phyloP scores from a whole-genome alignment of 768 basidiomycete species.

The Tephrocybe rancida region DNA sequence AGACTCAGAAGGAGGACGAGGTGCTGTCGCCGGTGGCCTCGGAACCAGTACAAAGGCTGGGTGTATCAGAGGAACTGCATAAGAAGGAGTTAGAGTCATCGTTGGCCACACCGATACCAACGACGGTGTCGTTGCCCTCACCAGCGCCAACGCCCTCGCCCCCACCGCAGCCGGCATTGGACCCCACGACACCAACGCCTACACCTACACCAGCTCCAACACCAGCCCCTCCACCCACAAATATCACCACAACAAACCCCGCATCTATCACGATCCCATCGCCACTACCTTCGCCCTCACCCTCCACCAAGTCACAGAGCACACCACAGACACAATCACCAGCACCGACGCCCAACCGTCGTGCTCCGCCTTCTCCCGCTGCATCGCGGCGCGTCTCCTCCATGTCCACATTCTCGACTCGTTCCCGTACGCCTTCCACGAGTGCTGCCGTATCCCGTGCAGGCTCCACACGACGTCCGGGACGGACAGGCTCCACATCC shows the following conservation, averaged over 20 bases:
- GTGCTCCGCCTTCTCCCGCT: slow-evolving; percentile 16
- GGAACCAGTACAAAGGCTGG: background rate
- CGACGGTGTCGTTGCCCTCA: too few species aligned
- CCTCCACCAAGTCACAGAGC: too few species aligned
- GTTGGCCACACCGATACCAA: too few species aligned
- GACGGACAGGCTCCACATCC: background rate
- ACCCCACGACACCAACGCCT: slow-evolving; percentile 15
- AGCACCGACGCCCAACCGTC: slow-evolving; percentile 24
- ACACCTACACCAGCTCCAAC: slow-evolving; percentile 8
- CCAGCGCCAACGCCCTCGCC: too few species aligned
- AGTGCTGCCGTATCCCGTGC: slow-evolving; percentile 14
- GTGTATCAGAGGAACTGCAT: background rate
- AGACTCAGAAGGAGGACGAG: too few species aligned
- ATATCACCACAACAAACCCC: background rate
- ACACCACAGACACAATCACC: too few species aligned
- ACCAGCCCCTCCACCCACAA: background rate
- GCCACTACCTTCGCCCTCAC: background rate
- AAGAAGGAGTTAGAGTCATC: too few species aligned
- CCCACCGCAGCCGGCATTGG: slow-evolving; percentile 2
- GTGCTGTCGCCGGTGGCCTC: slow-evolving; percentile 4
- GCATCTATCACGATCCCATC: slow-evolving; percentile 9
- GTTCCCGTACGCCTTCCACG: slow-evolving; percentile 13
- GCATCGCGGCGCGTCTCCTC: slow-evolving; percentile 22
- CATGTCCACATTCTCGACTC: slow-evolving; percentile 32
- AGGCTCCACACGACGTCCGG: slow-evolving; percentile 11